These are phyloP conservation scores for Rhodotorula taiwanensis DNA, from an alignment of 768 basidiomycete species.

Conservation along the genomic window DNA sequence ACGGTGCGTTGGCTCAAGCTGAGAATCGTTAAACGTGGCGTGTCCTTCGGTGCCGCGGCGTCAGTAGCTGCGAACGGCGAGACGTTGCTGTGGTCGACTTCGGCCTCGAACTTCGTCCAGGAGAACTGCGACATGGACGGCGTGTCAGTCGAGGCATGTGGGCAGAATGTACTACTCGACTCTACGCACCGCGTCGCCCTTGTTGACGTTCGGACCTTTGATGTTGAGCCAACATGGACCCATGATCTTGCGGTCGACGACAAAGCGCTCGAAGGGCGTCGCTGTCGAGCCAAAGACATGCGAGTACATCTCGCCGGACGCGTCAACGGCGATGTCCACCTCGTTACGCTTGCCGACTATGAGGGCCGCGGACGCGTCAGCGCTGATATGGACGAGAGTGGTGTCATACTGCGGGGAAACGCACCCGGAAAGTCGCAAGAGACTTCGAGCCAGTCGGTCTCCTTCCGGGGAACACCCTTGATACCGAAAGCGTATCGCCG, in stretches of 20 bases:
- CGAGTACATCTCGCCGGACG: conserved; percentile 74
- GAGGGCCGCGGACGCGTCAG: background rate
- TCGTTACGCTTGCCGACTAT: conserved; percentile 42
- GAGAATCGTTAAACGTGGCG: conserved; percentile 83
- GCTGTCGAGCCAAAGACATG: conserved; percentile 87
- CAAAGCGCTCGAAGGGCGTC: conserved; percentile 83
- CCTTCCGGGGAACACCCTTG: conserved; percentile 64
- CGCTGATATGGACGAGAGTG: background rate
- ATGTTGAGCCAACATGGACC: conserved; percentile 95
- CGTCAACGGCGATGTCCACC: conserved; percentile 61
- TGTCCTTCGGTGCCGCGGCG: conserved; percentile 61
- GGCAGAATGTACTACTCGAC: too few species aligned
- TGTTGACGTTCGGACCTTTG: conserved; percentile 61
- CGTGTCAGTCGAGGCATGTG: too few species aligned
- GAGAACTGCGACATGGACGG: too few species aligned
- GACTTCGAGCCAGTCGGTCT: conserved; percentile 85
- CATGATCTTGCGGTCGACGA: conserved; percentile 95
- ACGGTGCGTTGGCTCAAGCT: conserved; percentile 81
- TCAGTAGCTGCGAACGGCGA: conserved; percentile 73
- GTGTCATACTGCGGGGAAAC: conserved; percentile 40
- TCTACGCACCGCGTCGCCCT: conserved; percentile 69
- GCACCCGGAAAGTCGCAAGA: conserved; percentile 80
- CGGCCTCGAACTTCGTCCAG: conserved; percentile 92
- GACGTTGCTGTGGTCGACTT: conserved; percentile 73
- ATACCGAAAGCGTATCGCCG: conserved; percentile 90